These are phyloP conservation scores for Colletotrichum zoysiae DNA, from an alignment of 2,329 filamentous ascomycete species.

Conservation along the genomic window DNA sequence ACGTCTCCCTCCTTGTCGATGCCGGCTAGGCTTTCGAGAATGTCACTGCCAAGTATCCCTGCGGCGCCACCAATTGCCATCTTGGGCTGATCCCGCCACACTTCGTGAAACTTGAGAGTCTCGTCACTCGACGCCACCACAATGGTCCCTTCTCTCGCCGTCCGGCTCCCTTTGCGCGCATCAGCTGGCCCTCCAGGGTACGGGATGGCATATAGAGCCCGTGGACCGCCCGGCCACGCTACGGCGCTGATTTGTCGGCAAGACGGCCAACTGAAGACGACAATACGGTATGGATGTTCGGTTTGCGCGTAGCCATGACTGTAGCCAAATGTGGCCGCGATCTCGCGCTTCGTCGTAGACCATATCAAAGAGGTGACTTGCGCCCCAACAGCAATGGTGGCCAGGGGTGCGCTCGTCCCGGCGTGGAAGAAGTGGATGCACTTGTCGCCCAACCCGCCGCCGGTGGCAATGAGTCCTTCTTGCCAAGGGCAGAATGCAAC, in stretches of 20 bases:
- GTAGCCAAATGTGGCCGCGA: conserved; percentile 82
- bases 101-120: conserved; percentile 94
- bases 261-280: conserved; percentile 94
- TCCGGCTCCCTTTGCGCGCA: conserved; percentile 40
- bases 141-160: conserved; percentile 70
- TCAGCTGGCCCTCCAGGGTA: conserved; percentile 71
- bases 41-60: conserved; percentile 83
- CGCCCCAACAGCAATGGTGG: conserved; percentile 90
- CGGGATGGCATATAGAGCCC: conserved; percentile 88
- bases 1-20: conserved; percentile 80
- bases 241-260: conserved; percentile 88
- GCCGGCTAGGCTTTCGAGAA: conserved; percentile 84
- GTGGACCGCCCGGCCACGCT: conserved; percentile 82
- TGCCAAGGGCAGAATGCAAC: conserved; percentile 98
- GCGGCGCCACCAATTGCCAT: conserved; percentile 60
- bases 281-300: conserved; percentile 89
- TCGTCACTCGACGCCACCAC: conserved; percentile 93
- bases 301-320: conserved; percentile 79
- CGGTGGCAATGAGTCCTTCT: conserved; percentile 85
- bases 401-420: conserved; percentile 82
- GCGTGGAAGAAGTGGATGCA: conserved; percentile 97
- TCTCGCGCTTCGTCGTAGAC: conserved; percentile 87
- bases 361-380: conserved; percentile 95
- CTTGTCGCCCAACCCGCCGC: conserved; percentile 93
- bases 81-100: conserved; percentile 80